Base-by-base conservation (phyloP, 2,329 filamentous ascomycete genomes). In the Pezicula carpinea region DNA sequence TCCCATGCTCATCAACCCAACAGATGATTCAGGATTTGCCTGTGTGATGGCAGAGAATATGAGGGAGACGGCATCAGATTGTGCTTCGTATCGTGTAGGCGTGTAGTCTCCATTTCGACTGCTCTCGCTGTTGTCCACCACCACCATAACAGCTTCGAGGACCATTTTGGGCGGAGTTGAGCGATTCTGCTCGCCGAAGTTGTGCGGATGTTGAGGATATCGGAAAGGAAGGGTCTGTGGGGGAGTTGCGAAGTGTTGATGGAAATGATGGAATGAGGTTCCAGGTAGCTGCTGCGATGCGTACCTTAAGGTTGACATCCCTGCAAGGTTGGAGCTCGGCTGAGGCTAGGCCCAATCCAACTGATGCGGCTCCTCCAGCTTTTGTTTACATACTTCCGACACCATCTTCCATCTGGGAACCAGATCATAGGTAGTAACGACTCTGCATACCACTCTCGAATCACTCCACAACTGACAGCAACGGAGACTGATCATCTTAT, bases 71-170 rank as follows among this genome's bases (percentile, higher is more conserved):
- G 92, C 91, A 70, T 99, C 93, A 59, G 89, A 80, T 77, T 99
- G 93, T 60, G 93, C 90, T 72, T 96, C 90, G 78, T 91, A 99
- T 70, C 93, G 83, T 58, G 91, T 95, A 49, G 93, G 92, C 64
- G 88, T 87, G 68, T 77, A 79, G 69, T 99, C 93, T 66, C 95
- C 93, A 72, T 99, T 99, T 67, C 93, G 84, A 76, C 89, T 95
- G 74, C 87, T 91, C 76, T 99, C 93, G 76, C 91, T 96, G 79
- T 97, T 99, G 80, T 99, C 93, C 64, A 97, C 89, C 79, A 97
- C 85, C 70, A 99, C 89, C 91, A 99, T 97, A 54, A 95, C 95
- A 74, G 93, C 95, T 83, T 99, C 93, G 71, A 99, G 85, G 72
- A 85, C 88, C 93, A 99, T 99, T 65, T 78, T 91, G 82, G 69